These are phyloP conservation scores for Solanum lignicaule DNA, from an alignment of 257 asterid genomes.

Conservation along the genomic window DNA sequence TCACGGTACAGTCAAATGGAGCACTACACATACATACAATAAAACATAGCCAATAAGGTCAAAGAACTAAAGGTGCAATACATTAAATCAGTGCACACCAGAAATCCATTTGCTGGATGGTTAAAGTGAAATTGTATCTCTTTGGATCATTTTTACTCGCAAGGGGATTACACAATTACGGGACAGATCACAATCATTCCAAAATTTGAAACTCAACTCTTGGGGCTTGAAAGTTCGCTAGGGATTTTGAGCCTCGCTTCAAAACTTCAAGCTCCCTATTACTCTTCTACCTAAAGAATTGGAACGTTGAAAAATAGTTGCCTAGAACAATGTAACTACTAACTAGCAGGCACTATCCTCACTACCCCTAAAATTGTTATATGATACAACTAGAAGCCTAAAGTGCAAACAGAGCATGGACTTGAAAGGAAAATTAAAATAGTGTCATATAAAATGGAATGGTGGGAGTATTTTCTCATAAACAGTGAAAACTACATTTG, in stretches of 20 bases:
- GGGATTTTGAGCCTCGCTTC: not conserved
- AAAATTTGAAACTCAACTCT: not conserved
- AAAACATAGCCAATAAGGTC: not conserved
- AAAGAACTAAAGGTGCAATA: no score
- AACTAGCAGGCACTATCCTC: not conserved
- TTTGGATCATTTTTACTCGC: not conserved
- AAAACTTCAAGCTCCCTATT: no score
- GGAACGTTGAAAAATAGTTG: not conserved
- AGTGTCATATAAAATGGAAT: not conserved
- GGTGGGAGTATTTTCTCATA: not conserved
- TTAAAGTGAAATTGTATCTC: not conserved
- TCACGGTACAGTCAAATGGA: conserved; percentile 84
- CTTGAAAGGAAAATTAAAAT: not conserved
- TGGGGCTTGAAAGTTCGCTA: not conserved
- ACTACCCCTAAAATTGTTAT: no score
- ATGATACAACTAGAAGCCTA: not conserved
- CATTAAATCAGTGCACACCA: no score
- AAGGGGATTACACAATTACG: not conserved
- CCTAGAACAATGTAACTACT: not conserved
- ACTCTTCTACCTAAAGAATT: no score
- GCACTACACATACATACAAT: conserved; percentile 39
- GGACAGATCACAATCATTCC: not conserved
- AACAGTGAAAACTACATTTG: not conserved
- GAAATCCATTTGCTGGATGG: not conserved
- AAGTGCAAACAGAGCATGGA: not conserved